phyloP scores from a whole-genome alignment of 139 green algal genomes.

The Coelastrella sp. region DNA sequence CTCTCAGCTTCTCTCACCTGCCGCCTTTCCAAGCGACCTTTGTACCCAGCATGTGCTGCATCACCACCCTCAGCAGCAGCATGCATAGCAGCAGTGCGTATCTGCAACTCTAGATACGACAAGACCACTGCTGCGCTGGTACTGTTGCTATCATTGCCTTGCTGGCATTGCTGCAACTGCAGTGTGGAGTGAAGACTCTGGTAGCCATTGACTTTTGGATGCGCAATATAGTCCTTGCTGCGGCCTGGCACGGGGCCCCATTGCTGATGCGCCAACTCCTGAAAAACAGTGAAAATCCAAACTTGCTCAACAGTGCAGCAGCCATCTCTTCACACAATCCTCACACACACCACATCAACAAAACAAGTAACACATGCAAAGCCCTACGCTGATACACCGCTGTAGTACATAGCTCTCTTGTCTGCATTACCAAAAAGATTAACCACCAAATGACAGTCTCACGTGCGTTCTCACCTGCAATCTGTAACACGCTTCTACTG shows the following conservation, averaged over 20 bases:
- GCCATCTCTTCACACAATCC: too few species aligned
- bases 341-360: neutral
- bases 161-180: constrained; percentile 51
- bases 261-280: constrained; percentile 67
- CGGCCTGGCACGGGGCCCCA: constrained; percentile 77
- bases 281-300: neutral
- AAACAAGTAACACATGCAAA: too few species aligned
- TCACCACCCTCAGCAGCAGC: constrained; percentile 79
- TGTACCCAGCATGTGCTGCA: constrained; percentile 91
- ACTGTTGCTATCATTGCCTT: constrained; percentile 4
- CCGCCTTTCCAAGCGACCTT: constrained; percentile 79
- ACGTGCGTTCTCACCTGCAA: constrained; percentile 66
- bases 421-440: too few species aligned
- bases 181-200: constrained; percentile 89
- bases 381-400: too few species aligned
- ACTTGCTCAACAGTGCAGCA: too few species aligned
- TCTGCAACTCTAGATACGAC: constrained; percentile 80
- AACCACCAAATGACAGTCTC: too few species aligned
- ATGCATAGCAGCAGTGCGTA: constrained; percentile 88
- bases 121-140: neutral
- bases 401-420: too few species aligned
- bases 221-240: constrained; percentile 91
- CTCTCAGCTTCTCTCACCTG: constrained; percentile 57
- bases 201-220: constrained; percentile 94
- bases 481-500: constrained; percentile 81